phyloP scores from a whole-genome alignment of 768 basidiomycete genomes.

The Psilocybe subaeruginosa region DNA sequence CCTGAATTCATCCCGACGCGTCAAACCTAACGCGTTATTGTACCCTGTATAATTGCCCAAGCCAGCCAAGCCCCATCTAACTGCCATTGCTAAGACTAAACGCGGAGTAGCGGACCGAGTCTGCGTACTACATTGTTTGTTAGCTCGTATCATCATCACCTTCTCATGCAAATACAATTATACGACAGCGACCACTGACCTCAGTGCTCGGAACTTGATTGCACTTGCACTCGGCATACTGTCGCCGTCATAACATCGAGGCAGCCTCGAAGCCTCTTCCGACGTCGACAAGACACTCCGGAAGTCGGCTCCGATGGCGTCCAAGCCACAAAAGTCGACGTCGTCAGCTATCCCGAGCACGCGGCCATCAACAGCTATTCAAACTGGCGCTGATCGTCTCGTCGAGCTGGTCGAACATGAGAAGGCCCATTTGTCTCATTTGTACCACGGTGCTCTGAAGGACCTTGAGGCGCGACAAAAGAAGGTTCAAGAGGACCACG shows the following conservation, averaged over 20 bases:
- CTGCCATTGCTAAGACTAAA: too few species aligned
- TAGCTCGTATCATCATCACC: too few species aligned
- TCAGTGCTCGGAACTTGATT: not conserved
- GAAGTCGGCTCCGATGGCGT: not conserved
- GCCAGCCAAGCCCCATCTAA: too few species aligned
- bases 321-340: not conserved
- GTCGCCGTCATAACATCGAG: not conserved
- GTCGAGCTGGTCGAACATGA: slow-evolving; percentile 24
- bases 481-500: not conserved
- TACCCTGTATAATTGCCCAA: too few species aligned
- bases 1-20: too few species aligned
- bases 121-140: too few species aligned
- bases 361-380: slow-evolving; percentile 19
- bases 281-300: not conserved
- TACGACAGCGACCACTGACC: too few species aligned
- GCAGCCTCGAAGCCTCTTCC: not conserved
- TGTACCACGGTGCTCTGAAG: slow-evolving; percentile 12
- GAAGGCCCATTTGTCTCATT: slow-evolving; percentile 2
- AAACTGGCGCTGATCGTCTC: slow-evolving; percentile 21
- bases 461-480: slow-evolving; percentile 8
- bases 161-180: too few species aligned
- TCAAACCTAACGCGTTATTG: too few species aligned
- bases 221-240: not conserved
- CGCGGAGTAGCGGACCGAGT: too few species aligned
- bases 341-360: not conserved